Evolutionary conservation across 2,329 filamentous ascomycete species (phyloP).

Genomic region (Calonectria naviculata): DNA sequence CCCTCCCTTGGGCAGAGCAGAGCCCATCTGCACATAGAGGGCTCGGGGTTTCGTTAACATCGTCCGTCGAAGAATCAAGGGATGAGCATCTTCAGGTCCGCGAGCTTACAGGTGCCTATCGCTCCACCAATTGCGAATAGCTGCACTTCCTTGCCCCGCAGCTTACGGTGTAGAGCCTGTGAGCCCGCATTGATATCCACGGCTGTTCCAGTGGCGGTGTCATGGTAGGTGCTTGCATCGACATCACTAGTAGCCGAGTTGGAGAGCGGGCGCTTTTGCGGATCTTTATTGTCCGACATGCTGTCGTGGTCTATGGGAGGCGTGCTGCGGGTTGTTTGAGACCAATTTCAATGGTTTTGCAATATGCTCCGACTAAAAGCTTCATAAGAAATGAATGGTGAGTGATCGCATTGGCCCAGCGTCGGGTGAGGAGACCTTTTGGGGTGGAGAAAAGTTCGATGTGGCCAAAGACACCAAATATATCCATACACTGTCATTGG

Average conservation of each 20-base stretch:
- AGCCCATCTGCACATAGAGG: conserved; percentile 22
- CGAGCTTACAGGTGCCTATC: conserved; percentile 19
- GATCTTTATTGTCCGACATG: background rate
- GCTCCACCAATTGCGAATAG: conserved; percentile 23
- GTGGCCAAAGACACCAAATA: background rate
- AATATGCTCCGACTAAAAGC: background rate
- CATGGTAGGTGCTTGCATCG: background rate
- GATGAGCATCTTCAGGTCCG: background rate
- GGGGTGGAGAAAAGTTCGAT: background rate
- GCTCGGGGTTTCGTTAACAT: background rate
- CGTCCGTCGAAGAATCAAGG: background rate
- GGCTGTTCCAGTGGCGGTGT: background rate
- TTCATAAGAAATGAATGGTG: background rate
- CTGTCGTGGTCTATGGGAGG: background rate
- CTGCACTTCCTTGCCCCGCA: conserved; percentile 19
- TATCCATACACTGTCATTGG: background rate
- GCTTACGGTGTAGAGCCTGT: conserved; percentile 16
- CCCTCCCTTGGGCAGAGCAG: conserved; percentile 19
- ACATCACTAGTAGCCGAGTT: background rate
- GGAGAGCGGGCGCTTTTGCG: background rate
- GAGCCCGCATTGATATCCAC: conserved; percentile 9
- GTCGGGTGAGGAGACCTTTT: background rate
- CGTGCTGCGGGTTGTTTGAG: too few relatives aligned
- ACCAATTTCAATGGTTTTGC: too few relatives aligned
- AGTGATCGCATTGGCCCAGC: background rate